Percentiles rank a stretch among this genome's conserved stretches.
Evolutionary conservation across 768 basidiomycete genomes (phyloP).

Genomic region (Symmetrospora coprosmae): DNA sequence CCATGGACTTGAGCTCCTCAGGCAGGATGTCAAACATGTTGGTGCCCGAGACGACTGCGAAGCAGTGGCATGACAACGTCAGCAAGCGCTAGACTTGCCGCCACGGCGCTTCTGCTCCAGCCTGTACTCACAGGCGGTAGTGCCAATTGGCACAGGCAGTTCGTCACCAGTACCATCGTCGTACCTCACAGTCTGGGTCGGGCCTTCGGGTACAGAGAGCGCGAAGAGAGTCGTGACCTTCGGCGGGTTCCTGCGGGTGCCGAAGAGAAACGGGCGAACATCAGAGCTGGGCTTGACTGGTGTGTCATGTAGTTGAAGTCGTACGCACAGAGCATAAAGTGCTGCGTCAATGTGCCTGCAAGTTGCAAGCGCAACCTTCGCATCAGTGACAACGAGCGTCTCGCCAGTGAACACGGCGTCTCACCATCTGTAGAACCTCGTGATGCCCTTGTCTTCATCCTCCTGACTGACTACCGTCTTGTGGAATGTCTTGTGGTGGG

Average conservation of each 20-base stretch:
- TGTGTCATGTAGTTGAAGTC: neutral
- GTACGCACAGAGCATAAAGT: slow-evolving; percentile 47
- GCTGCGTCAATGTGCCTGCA: slow-evolving; percentile 69
- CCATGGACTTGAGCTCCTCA: slow-evolving; percentile 57
- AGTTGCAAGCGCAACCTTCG: neutral
- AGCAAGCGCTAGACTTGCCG: slow-evolving; percentile 34
- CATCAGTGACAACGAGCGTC: neutral
- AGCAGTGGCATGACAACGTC: neutral
- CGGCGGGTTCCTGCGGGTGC: no score
- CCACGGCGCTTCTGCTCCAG: neutral
- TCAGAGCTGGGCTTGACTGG: slow-evolving; percentile 27
- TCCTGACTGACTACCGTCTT: slow-evolving; percentile 58
- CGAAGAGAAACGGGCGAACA: no score
- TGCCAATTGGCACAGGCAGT: slow-evolving; percentile 65
- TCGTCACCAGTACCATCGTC: slow-evolving; percentile 70
- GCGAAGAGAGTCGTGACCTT: slow-evolving; percentile 75
- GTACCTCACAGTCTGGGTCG: slow-evolving; percentile 41
- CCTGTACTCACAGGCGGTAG: slow-evolving; percentile 53
- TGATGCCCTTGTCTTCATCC: slow-evolving; percentile 61
- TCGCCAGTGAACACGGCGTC: neutral
- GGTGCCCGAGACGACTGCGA: slow-evolving; percentile 46
- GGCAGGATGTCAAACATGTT: slow-evolving; percentile 73
- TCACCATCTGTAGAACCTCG: slow-evolving; percentile 77
- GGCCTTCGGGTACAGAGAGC: slow-evolving; percentile 55
- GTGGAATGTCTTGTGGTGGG: slow-evolving; percentile 73